Conservation (phyloP, 1,284 basidiomycete genomes). For the Phaffia rhodozyma region DNA sequence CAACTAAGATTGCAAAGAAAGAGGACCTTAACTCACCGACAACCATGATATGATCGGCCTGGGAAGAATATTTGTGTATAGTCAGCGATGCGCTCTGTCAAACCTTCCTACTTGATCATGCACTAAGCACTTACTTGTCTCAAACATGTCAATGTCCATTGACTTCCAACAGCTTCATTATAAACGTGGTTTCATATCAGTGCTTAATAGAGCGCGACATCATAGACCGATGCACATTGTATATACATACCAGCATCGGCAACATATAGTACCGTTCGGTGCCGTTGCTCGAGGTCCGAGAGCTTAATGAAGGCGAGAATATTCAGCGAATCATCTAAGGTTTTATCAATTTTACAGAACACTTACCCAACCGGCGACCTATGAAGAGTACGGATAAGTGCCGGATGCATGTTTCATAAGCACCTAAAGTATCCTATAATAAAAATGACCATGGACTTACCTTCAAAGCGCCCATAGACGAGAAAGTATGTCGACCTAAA, state of each 20-base stretch:
- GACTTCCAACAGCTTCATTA: conserved; percentile 65
- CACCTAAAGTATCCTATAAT: too few species aligned
- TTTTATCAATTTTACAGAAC: neutral
- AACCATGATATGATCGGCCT: conserved; percentile 93
- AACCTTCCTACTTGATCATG: neutral
- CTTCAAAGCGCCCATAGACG: conserved; percentile 73
- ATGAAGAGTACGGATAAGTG: too few species aligned
- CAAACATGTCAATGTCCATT: conserved; percentile 96
- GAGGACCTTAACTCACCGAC: conserved; percentile 48
- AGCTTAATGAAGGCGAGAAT: conserved; percentile 32
- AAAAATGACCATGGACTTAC: conserved; percentile 38
- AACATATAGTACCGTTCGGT: conserved; percentile 81
- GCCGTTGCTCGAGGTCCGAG: conserved; percentile 86
- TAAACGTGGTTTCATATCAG: too few species aligned
- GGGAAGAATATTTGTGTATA: conserved; percentile 12
- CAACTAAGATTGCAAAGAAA: neutral
- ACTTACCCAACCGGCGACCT: conserved; percentile 59
- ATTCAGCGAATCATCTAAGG: neutral
- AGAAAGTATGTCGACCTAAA: conserved; percentile 83
- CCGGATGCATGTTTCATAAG: too few species aligned
- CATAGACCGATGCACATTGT: too few species aligned
- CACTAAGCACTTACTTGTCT: conserved; percentile 50
- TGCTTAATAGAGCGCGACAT: too few species aligned
- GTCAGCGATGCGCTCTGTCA: neutral
- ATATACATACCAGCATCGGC: conserved; percentile 44